Conservation (phyloP, 2,329 filamentous ascomycete species). For the Neopestalotiopsis sp. region DNA sequence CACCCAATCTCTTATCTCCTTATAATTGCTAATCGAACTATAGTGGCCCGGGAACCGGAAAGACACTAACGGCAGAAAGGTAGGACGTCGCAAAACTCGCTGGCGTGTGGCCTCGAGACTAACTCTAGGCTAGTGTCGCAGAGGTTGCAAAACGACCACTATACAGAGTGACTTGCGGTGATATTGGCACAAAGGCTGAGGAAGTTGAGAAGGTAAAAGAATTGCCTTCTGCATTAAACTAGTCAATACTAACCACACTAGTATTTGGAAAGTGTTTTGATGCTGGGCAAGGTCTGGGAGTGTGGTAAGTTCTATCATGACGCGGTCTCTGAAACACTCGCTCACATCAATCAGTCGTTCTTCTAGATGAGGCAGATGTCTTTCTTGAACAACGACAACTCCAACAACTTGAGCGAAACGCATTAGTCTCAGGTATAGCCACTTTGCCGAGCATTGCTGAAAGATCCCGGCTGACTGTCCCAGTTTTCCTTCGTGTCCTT, state of each 20-base stretch:
- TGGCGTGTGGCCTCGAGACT: neutral
- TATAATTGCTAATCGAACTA: neutral
- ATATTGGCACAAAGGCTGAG: conserved; percentile 37
- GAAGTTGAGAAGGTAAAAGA: conserved; percentile 30
- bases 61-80: conserved; percentile 15
- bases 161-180: conserved; percentile 37
- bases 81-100: neutral
- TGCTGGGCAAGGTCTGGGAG: conserved; percentile 37
- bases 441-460: accelerated
- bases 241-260: neutral
- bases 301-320: conserved; percentile 18
- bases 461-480: accelerated
- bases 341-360: conserved; percentile 26
- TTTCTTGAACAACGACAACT: conserved; percentile 40
- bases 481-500: neutral
- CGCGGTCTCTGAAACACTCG: neutral
- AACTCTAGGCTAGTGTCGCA: conserved; percentile 30
- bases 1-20: neutral
- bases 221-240: too few species aligned
- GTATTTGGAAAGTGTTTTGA: conserved; percentile 36
- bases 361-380: conserved; percentile 46
- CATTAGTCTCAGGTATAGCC: conserved; percentile 34
- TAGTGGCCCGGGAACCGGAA: conserved; percentile 13
- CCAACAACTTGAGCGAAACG: conserved; percentile 40
- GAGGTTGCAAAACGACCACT: conserved; percentile 40